A percentile compares a stretch with the other conserved stretches of the same genome.
Evolutionary conservation across 805 yeast genomes (phyloP).

Genomic region (Torulaspora franciscae): DNA sequence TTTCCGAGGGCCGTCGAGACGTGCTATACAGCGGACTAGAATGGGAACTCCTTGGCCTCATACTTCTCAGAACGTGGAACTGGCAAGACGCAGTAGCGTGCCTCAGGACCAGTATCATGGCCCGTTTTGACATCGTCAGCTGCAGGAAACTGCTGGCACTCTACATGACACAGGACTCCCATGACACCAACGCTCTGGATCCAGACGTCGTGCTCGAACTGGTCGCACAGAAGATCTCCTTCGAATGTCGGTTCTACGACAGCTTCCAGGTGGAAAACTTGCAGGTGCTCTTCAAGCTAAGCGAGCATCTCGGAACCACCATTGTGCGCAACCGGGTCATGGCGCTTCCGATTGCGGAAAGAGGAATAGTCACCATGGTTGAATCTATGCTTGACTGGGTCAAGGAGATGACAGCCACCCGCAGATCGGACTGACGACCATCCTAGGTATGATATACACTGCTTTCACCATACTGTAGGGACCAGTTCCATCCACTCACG

Average conservation of each 20-base stretch:
- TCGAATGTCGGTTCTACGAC: slow-evolving; percentile 63
- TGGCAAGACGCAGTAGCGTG: slow-evolving; percentile 49
- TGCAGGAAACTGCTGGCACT: slow-evolving; percentile 47
- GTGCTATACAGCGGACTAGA: slow-evolving; percentile 58
- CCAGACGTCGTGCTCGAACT: slow-evolving; percentile 41
- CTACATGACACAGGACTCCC: slow-evolving; percentile 21
- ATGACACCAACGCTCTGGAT: slow-evolving; percentile 21
- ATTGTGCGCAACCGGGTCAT: slow-evolving; percentile 21
- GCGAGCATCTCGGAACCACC: slow-evolving; percentile 19
- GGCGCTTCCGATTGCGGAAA: slow-evolving; percentile 23
- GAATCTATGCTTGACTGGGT: slow-evolving; percentile 26
- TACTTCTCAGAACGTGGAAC: slow-evolving; percentile 46
- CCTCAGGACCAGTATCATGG: slow-evolving; percentile 48
- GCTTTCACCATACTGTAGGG: not conserved
- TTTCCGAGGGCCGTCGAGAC: slow-evolving; percentile 26
- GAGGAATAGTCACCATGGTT: slow-evolving; percentile 21
- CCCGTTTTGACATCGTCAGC: slow-evolving; percentile 60
- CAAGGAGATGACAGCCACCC: slow-evolving; percentile 14
- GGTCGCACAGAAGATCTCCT: slow-evolving; percentile 50
- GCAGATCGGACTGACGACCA: not conserved
- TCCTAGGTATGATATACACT: not conserved
- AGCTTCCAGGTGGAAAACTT: slow-evolving; percentile 44
- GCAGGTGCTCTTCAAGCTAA: slow-evolving; percentile 42
- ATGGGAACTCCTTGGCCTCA: slow-evolving; percentile 68
- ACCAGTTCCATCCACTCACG: not conserved